Conservation (phyloP, 106 monocot species). For the Agapanthus africanus region DNA sequence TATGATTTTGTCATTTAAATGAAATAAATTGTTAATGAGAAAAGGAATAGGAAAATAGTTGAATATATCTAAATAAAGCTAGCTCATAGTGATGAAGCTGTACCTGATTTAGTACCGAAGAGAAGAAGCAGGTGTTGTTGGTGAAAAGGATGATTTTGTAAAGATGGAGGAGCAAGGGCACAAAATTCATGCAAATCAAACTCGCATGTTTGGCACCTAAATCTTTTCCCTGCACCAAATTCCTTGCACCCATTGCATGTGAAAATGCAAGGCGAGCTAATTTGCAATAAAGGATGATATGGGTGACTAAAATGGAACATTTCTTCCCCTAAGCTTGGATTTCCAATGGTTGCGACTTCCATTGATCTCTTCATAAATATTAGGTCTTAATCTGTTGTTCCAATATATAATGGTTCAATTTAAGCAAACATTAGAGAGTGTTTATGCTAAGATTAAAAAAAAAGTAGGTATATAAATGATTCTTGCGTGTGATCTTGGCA, state of each 20-base stretch:
- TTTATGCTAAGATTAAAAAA: conserved; percentile 10
- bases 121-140: conserved; percentile 32
- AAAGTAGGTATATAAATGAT: conserved; percentile 1
- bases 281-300: conserved; percentile 21
- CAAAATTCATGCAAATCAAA: conserved; percentile 38
- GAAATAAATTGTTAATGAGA: no score
- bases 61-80: no score
- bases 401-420: not conserved
- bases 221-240: conserved; percentile 39
- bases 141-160: conserved; percentile 23
- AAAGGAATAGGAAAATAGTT: no score
- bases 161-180: conserved; percentile 30
- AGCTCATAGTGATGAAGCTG: no score
- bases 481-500: not conserved
- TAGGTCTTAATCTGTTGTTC: not conserved
- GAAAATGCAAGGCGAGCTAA: conserved; percentile 28
- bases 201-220: conserved; percentile 26
- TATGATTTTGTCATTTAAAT: no score
- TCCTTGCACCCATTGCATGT: conserved; percentile 41
- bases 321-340: conserved; percentile 14
- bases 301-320: conserved; percentile 44
- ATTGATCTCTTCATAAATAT: not conserved
- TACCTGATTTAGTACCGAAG: conserved; percentile 22
- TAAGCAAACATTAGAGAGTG: not conserved
- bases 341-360: not conserved